phyloP scores from a whole-genome alignment of 257 asterid species.

The Plectranthus barbatus region DNA sequence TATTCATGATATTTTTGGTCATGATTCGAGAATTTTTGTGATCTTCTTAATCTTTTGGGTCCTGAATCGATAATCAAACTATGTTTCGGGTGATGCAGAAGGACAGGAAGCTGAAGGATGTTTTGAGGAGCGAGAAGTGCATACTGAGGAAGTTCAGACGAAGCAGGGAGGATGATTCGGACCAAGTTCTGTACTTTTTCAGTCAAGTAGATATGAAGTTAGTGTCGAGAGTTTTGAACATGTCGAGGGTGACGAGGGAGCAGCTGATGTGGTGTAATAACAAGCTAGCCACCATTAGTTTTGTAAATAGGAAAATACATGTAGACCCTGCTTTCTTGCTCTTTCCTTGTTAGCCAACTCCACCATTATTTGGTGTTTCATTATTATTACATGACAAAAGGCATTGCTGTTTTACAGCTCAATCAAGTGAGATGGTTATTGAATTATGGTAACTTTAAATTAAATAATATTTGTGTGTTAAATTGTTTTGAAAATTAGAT shows the following conservation, averaged over 20 bases:
- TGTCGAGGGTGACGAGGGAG: constrained; percentile 59
- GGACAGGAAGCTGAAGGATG: constrained; percentile 70
- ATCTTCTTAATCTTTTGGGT: too few relatives aligned
- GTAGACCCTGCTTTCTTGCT: constrained; percentile 73
- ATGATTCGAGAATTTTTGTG: too few relatives aligned
- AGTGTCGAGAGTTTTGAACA: constrained; percentile 66
- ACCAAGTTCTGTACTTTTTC: constrained; percentile 67
- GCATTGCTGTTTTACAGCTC: background rate
- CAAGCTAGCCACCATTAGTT: constrained; percentile 58
- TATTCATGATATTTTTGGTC: too few relatives aligned
- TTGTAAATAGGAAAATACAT: constrained; percentile 55
- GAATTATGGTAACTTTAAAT: too few relatives aligned
- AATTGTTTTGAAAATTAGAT: too few relatives aligned
- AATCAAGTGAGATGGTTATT: background rate
- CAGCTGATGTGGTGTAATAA: constrained; percentile 72
- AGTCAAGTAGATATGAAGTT: constrained; percentile 79
- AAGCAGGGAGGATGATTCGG: constrained; percentile 43
- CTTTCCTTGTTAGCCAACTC: constrained; percentile 54
- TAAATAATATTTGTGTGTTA: too few relatives aligned
- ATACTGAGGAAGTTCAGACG: constrained; percentile 48
- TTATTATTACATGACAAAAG: too few relatives aligned
- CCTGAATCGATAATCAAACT: too few relatives aligned
- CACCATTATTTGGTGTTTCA: too few relatives aligned
- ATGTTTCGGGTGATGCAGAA: too few relatives aligned
- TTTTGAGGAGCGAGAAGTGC: constrained; percentile 65